Evolutionary conservation across 371 early-diverging fungal genomes (phyloP).

Genomic region (Mucor saturninus): DNA sequence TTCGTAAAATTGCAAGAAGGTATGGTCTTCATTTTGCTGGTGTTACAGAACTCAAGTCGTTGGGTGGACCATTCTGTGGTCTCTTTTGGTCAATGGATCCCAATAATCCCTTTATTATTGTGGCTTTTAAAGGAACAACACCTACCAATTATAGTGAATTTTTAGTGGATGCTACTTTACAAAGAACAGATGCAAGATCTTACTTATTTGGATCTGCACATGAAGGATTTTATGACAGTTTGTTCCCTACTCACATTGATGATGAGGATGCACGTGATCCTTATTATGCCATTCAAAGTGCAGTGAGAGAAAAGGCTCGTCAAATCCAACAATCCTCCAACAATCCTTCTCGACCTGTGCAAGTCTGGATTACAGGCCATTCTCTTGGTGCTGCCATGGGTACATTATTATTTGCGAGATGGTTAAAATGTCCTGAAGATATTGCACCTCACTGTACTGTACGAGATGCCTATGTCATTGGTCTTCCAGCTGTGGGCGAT

Average conservation of each 20-base stretch:
- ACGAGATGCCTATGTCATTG: slow-evolving; percentile 50
- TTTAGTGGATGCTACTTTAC: slow-evolving; percentile 43
- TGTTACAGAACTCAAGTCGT: slow-evolving; percentile 52
- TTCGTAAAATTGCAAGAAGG: slow-evolving; percentile 27
- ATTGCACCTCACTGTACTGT: slow-evolving; percentile 32
- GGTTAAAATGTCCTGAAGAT: slow-evolving; percentile 44
- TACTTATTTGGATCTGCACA: slow-evolving; percentile 47
- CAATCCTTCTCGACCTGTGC: slow-evolving; percentile 35
- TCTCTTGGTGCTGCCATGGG: slow-evolving; percentile 57
- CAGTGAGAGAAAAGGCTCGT: slow-evolving; percentile 40
- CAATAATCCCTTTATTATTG: slow-evolving; percentile 38
- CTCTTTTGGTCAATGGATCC: slow-evolving; percentile 21
- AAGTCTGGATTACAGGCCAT: slow-evolving; percentile 59
- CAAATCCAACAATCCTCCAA: slow-evolving; percentile 17
- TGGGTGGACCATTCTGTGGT: slow-evolving; percentile 58
- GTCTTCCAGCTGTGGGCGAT: slow-evolving; percentile 54
- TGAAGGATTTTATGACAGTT: slow-evolving; percentile 46
- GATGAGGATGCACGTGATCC: slow-evolving; percentile 43
- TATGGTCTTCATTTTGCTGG: slow-evolving; percentile 56
- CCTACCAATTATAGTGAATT: slow-evolving; percentile 48
- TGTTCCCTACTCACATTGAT: slow-evolving; percentile 31
- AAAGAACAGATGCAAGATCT: slow-evolving; percentile 42
- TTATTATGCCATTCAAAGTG: slow-evolving; percentile 46
- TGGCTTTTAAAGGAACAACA: slow-evolving; percentile 57
- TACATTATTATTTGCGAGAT: slow-evolving; percentile 51